Conservation (phyloP, 805 yeast species). For the Candida arabinofermentans region DNA sequence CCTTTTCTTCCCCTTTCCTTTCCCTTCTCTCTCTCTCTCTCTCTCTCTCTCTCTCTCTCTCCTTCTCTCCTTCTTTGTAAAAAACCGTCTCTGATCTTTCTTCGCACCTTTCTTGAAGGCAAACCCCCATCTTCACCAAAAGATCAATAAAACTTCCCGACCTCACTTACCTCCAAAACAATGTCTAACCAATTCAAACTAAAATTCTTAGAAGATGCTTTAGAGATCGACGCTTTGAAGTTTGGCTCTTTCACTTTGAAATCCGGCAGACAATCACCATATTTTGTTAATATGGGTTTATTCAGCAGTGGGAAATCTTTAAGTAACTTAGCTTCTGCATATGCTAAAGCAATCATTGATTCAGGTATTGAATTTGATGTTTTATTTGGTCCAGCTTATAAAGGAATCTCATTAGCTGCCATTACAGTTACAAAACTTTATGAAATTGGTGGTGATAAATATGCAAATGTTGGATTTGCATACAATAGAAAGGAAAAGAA, state of each 20-base stretch:
- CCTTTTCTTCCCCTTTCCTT: neutral
- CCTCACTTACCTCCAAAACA: too few species aligned
- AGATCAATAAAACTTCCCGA: too few species aligned
- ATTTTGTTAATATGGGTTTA: constrained; percentile 91
- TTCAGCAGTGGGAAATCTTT: constrained; percentile 78
- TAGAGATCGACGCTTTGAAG: constrained; percentile 75
- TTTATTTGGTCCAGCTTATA: constrained; percentile 95
- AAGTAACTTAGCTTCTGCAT: constrained; percentile 79
- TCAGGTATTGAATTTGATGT: constrained; percentile 84
- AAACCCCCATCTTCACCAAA: too few species aligned
- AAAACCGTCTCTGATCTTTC: too few species aligned
- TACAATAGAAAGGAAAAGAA: constrained; percentile 95
- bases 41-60: neutral
- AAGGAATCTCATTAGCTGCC: constrained; percentile 95
- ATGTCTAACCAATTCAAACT: constrained; percentile 22
- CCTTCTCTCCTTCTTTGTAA: neutral
- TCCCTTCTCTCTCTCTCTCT: too few species aligned
- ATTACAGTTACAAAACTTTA: constrained; percentile 88
- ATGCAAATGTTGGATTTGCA: constrained; percentile 74
- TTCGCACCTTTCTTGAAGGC: too few species aligned
- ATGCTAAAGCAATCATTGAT: constrained; percentile 81
- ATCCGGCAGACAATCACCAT: constrained; percentile 92
- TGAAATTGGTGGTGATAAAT: constrained; percentile 81
- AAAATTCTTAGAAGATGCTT: constrained; percentile 73
- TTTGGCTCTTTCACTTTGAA: constrained; percentile 89